A percentile compares a stretch with the other conserved stretches of the same genome.
Conservation (phyloP, 2,329 filamentous ascomycete species). For the Curvularia sp. region DNA sequence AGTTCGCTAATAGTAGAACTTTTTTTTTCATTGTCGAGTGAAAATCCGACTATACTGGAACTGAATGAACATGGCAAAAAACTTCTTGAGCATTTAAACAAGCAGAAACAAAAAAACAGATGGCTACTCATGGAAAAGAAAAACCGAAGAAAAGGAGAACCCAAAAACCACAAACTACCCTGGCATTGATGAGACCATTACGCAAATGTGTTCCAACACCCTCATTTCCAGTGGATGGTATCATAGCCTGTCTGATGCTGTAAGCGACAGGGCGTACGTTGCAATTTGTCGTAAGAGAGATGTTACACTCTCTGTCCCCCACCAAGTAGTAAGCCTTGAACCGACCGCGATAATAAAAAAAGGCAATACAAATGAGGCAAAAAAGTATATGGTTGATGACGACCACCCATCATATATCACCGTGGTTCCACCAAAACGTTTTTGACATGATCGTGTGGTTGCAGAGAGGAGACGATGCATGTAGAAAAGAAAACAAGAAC, state of each 20-base stretch:
- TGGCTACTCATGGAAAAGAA: neutral
- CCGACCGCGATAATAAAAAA: neutral
- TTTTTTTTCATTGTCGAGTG: neutral
- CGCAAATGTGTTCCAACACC: neutral
- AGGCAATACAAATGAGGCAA: neutral
- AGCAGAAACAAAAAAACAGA: neutral
- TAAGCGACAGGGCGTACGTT: neutral
- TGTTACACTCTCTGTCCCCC: neutral
- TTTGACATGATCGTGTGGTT: slow-evolving; percentile 2
- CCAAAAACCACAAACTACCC: neutral
- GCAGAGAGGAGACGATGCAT: neutral
- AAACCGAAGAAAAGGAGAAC: neutral
- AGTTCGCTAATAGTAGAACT: neutral
- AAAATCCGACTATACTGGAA: neutral
- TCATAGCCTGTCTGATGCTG: neutral
- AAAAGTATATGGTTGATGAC: neutral
- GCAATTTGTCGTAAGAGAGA: slow-evolving; percentile 1
- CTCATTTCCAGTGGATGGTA: neutral
- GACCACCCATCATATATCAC: neutral
- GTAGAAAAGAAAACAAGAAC: neutral
- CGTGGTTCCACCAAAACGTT: neutral
- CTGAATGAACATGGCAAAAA: neutral
- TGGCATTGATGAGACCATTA: neutral
- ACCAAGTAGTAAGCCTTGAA: neutral
- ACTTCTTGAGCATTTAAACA: neutral